These are phyloP conservation scores for Globisporangium abappressorium DNA, from an alignment of 352 stramenopile genomes.

Conservation along the genomic window DNA sequence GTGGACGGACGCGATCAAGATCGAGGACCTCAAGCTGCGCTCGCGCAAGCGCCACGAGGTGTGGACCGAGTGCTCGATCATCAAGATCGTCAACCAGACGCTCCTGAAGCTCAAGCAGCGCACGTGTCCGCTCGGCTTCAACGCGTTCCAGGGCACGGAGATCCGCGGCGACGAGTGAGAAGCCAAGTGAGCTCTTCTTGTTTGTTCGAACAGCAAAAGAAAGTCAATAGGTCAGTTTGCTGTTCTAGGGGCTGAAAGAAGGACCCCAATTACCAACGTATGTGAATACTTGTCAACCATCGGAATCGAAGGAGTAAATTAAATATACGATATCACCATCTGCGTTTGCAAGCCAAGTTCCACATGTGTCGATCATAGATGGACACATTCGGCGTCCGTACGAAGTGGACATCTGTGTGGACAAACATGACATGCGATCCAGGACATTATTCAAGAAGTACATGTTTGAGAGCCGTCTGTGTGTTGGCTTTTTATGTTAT, in stretches of 20 bases:
- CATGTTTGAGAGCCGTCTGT: background rate
- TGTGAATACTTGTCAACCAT: background rate
- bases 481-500: background rate
- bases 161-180: constrained; percentile 15
- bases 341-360: background rate
- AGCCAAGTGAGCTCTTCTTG: background rate
- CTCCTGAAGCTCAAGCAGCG: constrained; percentile 44
- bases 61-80: constrained; percentile 29
- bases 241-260: background rate
- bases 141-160: constrained; percentile 39
- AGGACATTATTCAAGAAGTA: background rate
- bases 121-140: constrained; percentile 42
- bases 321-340: constrained; percentile 1
- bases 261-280: background rate
- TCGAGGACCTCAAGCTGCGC: constrained; percentile 15
- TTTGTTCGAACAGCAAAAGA: background rate
- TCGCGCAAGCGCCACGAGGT: constrained; percentile 28
- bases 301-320: constrained; percentile 1
- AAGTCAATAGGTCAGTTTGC: background rate
- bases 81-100: constrained; percentile 45
- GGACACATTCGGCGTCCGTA: background rate
- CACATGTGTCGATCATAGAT: background rate
- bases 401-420: background rate
- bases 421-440: background rate
- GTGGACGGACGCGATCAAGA: constrained; percentile 25